These are phyloP conservation scores for Colletotrichum acutatum DNA, from an alignment of 2,329 filamentous ascomycete genomes.

Conservation along the genomic window DNA sequence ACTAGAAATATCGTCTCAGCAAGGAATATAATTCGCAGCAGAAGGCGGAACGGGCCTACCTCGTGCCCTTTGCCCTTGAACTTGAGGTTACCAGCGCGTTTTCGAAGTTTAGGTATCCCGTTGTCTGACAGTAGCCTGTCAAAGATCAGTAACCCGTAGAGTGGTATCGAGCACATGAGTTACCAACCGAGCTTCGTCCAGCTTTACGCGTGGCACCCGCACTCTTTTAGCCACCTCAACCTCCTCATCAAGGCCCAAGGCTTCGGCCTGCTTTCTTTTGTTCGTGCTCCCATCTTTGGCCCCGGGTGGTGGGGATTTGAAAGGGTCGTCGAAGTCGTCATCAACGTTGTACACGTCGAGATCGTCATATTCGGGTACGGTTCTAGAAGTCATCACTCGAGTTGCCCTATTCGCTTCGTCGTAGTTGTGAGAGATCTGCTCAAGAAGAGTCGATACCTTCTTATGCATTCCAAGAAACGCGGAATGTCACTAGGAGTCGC, in stretches of 20 bases:
- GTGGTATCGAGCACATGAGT: not conserved
- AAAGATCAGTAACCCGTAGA: slow-evolving; percentile 27
- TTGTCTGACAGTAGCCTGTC: slow-evolving; percentile 80
- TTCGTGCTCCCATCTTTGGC: slow-evolving; percentile 44
- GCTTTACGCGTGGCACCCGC: slow-evolving; percentile 78
- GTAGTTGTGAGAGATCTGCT: not conserved
- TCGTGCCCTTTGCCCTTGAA: slow-evolving; percentile 96
- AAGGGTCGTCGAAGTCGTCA: slow-evolving; percentile 60
- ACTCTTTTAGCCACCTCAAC: slow-evolving; percentile 83
- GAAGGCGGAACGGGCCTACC: slow-evolving; percentile 55
- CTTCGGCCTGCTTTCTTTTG: slow-evolving; percentile 62
- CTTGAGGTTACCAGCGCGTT: slow-evolving; percentile 75
- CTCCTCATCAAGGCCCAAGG: slow-evolving; percentile 86
- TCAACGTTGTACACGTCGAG: slow-evolving; percentile 82
- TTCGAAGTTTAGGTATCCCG: slow-evolving; percentile 85
- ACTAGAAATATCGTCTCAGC: slow-evolving; percentile 59
- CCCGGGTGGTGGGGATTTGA: slow-evolving; percentile 57
- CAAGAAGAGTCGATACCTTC: not conserved
- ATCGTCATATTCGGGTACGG: slow-evolving; percentile 66
- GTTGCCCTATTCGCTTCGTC: not conserved
- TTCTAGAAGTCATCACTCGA: slow-evolving; percentile 16
- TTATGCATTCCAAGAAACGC: not conserved
- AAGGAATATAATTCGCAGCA: not conserved
- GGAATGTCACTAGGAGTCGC: not conserved
- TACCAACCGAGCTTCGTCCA: slow-evolving; percentile 80